These are phyloP conservation scores for Neolentinus lepideus DNA, from an alignment of 1,284 basidiomycete genomes.

Conservation along the genomic window DNA sequence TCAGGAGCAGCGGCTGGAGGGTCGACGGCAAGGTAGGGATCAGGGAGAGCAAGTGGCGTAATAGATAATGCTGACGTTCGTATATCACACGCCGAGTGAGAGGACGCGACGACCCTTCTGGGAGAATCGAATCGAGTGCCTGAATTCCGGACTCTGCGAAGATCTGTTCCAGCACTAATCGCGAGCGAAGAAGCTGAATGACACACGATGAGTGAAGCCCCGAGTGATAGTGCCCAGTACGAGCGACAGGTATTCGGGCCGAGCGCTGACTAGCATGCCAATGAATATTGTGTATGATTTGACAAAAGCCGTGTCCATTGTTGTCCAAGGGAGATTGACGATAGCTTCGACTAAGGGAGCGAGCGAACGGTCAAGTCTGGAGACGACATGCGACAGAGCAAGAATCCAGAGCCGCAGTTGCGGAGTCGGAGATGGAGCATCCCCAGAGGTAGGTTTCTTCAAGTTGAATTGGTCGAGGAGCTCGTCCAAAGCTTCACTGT, in stretches of 20 bases:
- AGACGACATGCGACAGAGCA: constrained; percentile 74
- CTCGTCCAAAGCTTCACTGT: constrained; percentile 59
- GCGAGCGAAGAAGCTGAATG: constrained; percentile 9
- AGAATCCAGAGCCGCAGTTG: constrained; percentile 69
- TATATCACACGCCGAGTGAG: constrained; percentile 83
- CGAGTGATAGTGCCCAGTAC: constrained; percentile 79
- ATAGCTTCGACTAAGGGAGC: constrained; percentile 84
- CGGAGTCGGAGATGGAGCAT: constrained; percentile 34
- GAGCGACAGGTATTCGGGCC: constrained; percentile 85
- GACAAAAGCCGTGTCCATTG: constrained; percentile 77
- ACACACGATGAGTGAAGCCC: constrained; percentile 86
- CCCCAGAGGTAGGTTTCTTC: constrained; percentile 27
- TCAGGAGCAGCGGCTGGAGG: constrained; percentile 78
- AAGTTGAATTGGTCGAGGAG: constrained; percentile 68
- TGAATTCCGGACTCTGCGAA: constrained; percentile 60
- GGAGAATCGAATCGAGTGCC: constrained; percentile 44
- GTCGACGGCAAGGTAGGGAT: constrained; percentile 87
- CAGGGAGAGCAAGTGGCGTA: constrained; percentile 80
- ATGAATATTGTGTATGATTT: constrained; percentile 85
- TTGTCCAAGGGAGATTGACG: constrained; percentile 87
- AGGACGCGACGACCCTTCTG: constrained; percentile 59
- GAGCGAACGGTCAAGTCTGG: constrained; percentile 77
- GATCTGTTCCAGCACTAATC: neutral
- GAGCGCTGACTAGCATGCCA: constrained; percentile 89
- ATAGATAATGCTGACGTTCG: constrained; percentile 80